phyloP scores from a whole-genome alignment of 805 yeast genomes.

The Yarrowia sp. region DNA sequence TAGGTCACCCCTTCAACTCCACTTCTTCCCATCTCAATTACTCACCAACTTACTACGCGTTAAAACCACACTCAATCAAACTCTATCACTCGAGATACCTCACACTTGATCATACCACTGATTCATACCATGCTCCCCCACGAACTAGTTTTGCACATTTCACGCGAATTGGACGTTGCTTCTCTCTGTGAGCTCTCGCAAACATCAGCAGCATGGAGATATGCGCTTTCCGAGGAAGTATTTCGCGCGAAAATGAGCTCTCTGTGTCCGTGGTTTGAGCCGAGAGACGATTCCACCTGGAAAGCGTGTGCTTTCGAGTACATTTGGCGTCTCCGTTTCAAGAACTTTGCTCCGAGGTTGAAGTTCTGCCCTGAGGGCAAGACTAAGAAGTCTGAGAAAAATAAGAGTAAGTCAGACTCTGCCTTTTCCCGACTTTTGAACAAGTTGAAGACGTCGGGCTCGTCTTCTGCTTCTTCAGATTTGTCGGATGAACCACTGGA shows the following conservation, averaged over 20 bases:
- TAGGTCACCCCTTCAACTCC: too few species aligned
- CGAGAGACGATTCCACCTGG: not conserved
- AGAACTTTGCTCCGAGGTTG: not conserved
- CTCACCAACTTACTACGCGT: too few species aligned
- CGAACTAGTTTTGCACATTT: not conserved
- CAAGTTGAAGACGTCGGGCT: too few species aligned
- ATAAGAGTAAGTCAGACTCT: too few species aligned
- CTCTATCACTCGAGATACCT: too few species aligned
- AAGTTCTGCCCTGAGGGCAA: not conserved
- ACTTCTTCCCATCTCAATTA: too few species aligned
- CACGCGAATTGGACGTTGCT: not conserved
- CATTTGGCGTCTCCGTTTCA: not conserved
- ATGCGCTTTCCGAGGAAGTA: not conserved
- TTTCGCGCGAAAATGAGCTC: not conserved
- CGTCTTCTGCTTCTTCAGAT: too few species aligned
- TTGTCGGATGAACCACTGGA: too few species aligned
- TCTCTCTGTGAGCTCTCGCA: not conserved
- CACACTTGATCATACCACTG: too few species aligned
- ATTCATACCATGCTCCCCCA: constrained; percentile 4
- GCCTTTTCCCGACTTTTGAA: too few species aligned
- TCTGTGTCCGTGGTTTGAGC: not conserved
- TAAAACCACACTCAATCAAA: too few species aligned
- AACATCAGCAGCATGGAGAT: not conserved
- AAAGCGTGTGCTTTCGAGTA: not conserved
- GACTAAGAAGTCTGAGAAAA: too few species aligned